phyloP scores from a whole-genome alignment of 1,139 yeast species.

The Blastobotrys illinoisensis region DNA sequence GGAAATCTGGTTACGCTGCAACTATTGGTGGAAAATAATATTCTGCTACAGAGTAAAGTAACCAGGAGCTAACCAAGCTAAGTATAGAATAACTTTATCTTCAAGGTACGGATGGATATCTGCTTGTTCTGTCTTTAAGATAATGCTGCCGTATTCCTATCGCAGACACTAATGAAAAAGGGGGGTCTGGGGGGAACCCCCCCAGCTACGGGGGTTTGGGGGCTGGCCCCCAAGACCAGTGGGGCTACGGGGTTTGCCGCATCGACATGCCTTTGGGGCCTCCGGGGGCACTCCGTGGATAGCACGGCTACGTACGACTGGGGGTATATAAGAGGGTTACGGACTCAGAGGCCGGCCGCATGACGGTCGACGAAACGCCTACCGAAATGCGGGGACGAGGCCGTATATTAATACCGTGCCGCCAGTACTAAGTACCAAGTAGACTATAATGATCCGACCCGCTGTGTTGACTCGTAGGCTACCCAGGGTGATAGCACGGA shows the following conservation, averaged over 20 bases:
- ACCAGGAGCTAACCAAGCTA: no score
- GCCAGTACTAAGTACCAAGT: background rate
- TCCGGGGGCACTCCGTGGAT: background rate
- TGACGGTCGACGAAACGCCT: background rate
- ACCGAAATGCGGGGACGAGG: background rate
- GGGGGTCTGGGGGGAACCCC: background rate
- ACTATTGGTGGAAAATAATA: no score
- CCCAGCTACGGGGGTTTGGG: background rate
- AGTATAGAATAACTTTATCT: no score
- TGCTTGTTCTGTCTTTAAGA: no score
- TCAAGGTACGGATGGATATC: no score
- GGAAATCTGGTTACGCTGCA: no score
- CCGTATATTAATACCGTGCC: background rate
- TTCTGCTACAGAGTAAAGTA: no score
- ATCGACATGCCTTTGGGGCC: background rate
- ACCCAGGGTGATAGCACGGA: background rate
- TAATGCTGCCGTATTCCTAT: no score
- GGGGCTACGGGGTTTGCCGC: background rate
- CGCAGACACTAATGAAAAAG: no score
- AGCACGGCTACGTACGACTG: background rate
- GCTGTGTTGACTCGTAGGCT: background rate
- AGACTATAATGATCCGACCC: background rate
- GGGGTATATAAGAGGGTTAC: background rate
- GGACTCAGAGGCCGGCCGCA: background rate
- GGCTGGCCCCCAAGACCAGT: background rate